A percentile compares a stretch with the other conserved stretches of the same genome.
These are phyloP conservation scores for Pholiota molesta DNA, from an alignment of 768 basidiomycete genomes.

Conservation along the genomic window DNA sequence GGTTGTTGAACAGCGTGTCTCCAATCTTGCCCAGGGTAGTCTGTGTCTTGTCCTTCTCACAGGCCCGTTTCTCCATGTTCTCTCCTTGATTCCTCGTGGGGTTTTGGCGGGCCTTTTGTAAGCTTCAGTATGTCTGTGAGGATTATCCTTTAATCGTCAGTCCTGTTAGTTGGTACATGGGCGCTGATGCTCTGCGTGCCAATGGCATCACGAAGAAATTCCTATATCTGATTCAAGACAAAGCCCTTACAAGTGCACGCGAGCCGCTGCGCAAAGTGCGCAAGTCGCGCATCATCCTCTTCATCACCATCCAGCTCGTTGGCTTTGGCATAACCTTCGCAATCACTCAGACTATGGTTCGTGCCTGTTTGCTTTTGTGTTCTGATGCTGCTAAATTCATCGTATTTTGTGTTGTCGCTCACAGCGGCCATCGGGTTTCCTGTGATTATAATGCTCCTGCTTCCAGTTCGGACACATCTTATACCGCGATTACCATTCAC, in stretches of 20 bases:
- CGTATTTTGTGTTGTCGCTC: slow-evolving; percentile 9
- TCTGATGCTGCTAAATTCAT: slow-evolving; percentile 3
- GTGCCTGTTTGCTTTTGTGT: slow-evolving; percentile 17
- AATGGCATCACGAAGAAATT: slow-evolving; percentile 87
- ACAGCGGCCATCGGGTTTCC: slow-evolving; percentile 90
- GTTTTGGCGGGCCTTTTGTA: slow-evolving; percentile 88
- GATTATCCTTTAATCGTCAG: neutral
- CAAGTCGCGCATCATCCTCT: slow-evolving; percentile 71
- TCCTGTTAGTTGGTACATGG: slow-evolving; percentile 85
- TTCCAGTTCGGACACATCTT: slow-evolving; percentile 74
- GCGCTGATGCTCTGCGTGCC: slow-evolving; percentile 73
- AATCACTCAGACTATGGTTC: slow-evolving; percentile 88
- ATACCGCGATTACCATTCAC: slow-evolving; percentile 80
- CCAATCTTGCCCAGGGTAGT: slow-evolving; percentile 84
- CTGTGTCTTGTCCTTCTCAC: slow-evolving; percentile 80
- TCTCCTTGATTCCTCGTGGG: slow-evolving; percentile 80
- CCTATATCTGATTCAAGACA: slow-evolving; percentile 79
- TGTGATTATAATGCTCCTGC: slow-evolving; percentile 80
- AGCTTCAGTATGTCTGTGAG: slow-evolving; percentile 22
- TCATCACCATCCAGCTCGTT: slow-evolving; percentile 72
- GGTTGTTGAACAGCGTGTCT: slow-evolving; percentile 92
- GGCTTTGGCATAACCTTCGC: slow-evolving; percentile 91
- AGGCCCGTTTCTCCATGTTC: slow-evolving; percentile 79
- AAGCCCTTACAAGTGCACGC: slow-evolving; percentile 52
- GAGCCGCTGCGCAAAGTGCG: slow-evolving; percentile 82